These are phyloP conservation scores for Castanea mollissima DNA, from an alignment of 306 rosid species.

Conservation along the genomic window DNA sequence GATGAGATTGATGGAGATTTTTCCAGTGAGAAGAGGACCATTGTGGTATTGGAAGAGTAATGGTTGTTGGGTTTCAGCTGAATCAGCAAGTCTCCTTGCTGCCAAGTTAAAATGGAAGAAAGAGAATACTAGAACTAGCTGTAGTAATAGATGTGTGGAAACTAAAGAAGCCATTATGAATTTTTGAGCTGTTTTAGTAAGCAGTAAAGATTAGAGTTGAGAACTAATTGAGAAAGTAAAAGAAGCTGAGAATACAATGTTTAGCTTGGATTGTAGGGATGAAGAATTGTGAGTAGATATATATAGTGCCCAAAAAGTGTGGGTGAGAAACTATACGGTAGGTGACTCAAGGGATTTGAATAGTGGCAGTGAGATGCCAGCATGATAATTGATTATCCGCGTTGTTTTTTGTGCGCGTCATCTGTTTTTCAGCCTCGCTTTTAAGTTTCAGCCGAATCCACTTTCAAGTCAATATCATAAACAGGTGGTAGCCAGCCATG, in stretches of 20 bases:
- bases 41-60: conserved; percentile 33
- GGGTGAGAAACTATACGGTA: not conserved
- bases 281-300: not conserved
- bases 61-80: conserved; percentile 13
- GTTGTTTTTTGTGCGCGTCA: not conserved
- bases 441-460: too few relatives aligned
- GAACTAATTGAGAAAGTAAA: not conserved
- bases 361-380: not conserved
- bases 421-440: too few relatives aligned
- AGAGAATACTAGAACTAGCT: conserved; percentile 19
- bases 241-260: not conserved
- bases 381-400: not conserved
- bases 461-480: too few relatives aligned
- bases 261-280: not conserved
- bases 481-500: too few relatives aligned
- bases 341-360: too few relatives aligned
- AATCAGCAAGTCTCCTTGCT: conserved; percentile 19
- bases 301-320: not conserved
- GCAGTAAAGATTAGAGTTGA: not conserved
- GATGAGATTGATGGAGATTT: conserved; percentile 37
- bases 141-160: not conserved
- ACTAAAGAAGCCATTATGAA: conserved; percentile 28
- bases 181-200: not conserved
- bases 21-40: conserved; percentile 38
- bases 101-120: conserved; percentile 24